phyloP scores from a whole-genome alignment of 2,329 filamentous ascomycete genomes.

The Exophiala oligosperma region DNA sequence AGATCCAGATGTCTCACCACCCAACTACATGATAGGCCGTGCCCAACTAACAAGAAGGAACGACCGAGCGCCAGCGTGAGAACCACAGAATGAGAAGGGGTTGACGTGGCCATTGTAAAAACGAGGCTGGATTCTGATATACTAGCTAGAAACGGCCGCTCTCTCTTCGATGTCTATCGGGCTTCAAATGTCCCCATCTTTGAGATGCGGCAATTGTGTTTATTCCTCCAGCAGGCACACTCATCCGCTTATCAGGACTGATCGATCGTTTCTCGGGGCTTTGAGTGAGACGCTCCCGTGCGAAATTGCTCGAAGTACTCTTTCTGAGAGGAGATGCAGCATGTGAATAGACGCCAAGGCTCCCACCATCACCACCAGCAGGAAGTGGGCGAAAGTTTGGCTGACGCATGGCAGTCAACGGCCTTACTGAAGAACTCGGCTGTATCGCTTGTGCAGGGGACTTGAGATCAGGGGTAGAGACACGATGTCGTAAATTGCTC shows the following conservation, averaged over 20 bases:
- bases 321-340: slow-evolving; percentile 83
- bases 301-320: slow-evolving; percentile 60
- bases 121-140: background rate
- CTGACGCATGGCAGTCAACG: slow-evolving; percentile 51
- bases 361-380: slow-evolving; percentile 66
- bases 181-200: slow-evolving; percentile 35
- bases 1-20: slow-evolving; percentile 3
- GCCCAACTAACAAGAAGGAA: slow-evolving; percentile 8
- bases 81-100: background rate
- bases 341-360: slow-evolving; percentile 76
- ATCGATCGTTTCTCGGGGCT: slow-evolving; percentile 40
- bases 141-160: slow-evolving; percentile 32
- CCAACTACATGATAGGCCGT: slow-evolving; percentile 1
- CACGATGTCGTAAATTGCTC: slow-evolving; percentile 44
- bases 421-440: slow-evolving; percentile 46
- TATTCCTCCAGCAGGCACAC: slow-evolving; percentile 36
- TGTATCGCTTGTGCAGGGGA: slow-evolving; percentile 50
- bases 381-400: slow-evolving; percentile 52
- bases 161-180: slow-evolving; percentile 31
- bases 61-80: background rate
- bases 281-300: slow-evolving; percentile 30
- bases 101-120: background rate
- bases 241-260: slow-evolving; percentile 46
- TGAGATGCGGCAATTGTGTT: slow-evolving; percentile 37
- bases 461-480: slow-evolving; percentile 43